These are phyloP conservation scores for Pontederia crassipes DNA, from an alignment of 176 grass and related monocot species.

Conservation along the genomic window DNA sequence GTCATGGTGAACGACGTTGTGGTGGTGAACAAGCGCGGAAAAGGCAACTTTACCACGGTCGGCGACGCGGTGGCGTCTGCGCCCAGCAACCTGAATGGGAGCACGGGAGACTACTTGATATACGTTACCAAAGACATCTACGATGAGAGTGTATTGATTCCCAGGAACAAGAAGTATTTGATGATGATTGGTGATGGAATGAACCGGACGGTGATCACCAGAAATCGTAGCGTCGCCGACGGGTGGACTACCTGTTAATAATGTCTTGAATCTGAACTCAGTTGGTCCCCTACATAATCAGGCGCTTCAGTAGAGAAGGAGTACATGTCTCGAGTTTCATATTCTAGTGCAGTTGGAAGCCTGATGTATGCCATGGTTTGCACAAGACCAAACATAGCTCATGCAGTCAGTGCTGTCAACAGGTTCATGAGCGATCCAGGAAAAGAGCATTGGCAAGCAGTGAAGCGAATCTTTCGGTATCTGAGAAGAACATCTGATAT, in stretches of 20 bases:
- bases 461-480: too few relatives aligned
- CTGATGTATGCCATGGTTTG: too few relatives aligned
- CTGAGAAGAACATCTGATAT: too few relatives aligned
- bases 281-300: too few relatives aligned
- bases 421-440: too few relatives aligned
- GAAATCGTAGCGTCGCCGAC: constrained; percentile 48
- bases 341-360: too few relatives aligned
- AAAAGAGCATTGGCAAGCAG: too few relatives aligned
- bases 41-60: constrained; percentile 47
- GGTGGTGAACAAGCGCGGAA: constrained; percentile 48
- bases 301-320: too few relatives aligned
- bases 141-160: constrained; percentile 62
- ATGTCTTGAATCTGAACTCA: too few relatives aligned
- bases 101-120: constrained; percentile 58
- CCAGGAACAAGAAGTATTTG: constrained; percentile 53
- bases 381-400: too few relatives aligned
- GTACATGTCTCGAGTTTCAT: too few relatives aligned
- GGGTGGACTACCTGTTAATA: constrained; percentile 78
- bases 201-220: constrained; percentile 68
- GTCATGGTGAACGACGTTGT: constrained; percentile 35
- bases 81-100: constrained; percentile 47
- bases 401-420: too few relatives aligned
- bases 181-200: constrained; percentile 90
- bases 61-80: constrained; percentile 51
- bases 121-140: constrained; percentile 67